Evolutionary conservation across 1,284 basidiomycete genomes (phyloP).

Genomic region (Melampsora medusae): DNA sequence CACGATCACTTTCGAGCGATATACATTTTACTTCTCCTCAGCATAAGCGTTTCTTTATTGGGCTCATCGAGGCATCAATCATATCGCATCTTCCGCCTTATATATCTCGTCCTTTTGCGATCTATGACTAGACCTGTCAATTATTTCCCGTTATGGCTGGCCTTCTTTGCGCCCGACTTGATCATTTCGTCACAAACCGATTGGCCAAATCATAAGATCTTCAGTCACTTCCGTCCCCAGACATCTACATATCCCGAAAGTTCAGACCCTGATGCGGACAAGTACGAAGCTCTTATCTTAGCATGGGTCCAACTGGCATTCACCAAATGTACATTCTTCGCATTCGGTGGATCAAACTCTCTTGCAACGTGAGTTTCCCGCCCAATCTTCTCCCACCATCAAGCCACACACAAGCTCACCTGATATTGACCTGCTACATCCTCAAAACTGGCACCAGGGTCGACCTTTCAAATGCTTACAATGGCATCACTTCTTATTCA

Average conservation of each 20-base stretch:
- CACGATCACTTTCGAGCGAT: not conserved
- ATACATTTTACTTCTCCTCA: slow-evolving; percentile 11
- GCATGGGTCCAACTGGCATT: slow-evolving; percentile 27
- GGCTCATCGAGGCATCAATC: not conserved
- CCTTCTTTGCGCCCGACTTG: slow-evolving; percentile 5
- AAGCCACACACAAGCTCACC: not conserved
- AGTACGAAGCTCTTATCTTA: not conserved
- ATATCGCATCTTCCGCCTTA: not conserved
- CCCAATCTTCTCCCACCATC: not conserved
- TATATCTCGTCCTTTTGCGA: slow-evolving; percentile 4
- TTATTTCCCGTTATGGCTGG: slow-evolving; percentile 30
- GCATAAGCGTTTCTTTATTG: slow-evolving; percentile 1
- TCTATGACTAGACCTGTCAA: slow-evolving; percentile 25
- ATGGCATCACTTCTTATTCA: slow-evolving; percentile 46
- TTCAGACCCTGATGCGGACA: not conserved
- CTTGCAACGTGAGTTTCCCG: slow-evolving; percentile 47
- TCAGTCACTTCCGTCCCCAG: not conserved
- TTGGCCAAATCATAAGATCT: not conserved
- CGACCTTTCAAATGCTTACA: slow-evolving; percentile 49
- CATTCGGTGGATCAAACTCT: slow-evolving; percentile 48
- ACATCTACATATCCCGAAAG: not conserved
- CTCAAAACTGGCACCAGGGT: slow-evolving; percentile 32
- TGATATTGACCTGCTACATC: not conserved
- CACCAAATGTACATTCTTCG: slow-evolving; percentile 46
- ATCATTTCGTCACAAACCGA: not conserved